phyloP scores from a whole-genome alignment of 2,329 filamentous ascomycete species.

The Aspergillus transmontanensis region DNA sequence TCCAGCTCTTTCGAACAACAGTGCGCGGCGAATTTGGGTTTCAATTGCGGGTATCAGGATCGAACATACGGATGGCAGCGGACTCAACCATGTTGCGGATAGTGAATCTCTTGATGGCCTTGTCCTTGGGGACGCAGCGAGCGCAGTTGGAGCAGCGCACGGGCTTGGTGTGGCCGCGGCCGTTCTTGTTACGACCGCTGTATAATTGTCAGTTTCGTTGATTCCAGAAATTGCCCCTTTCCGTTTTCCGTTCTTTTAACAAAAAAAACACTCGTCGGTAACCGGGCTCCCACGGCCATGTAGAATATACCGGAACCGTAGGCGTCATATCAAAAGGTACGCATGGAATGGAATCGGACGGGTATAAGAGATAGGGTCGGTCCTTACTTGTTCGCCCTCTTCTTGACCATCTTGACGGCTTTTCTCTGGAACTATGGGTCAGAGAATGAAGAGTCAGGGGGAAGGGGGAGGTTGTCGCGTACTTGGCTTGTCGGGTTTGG shows the following conservation, averaged over 20 bases:
- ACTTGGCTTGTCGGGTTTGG: conserved; percentile 45
- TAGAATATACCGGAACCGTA: conserved; percentile 4
- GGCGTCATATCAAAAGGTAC: conserved; percentile 7
- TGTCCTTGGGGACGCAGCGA: conserved; percentile 96
- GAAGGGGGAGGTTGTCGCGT: conserved; percentile 33
- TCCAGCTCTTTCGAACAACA: conserved; percentile 17
- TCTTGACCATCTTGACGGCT: conserved; percentile 72
- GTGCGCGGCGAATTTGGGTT: conserved; percentile 15
- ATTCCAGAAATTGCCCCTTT: conserved; percentile 25
- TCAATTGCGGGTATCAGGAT: conserved; percentile 20
- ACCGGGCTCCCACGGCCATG: conserved; percentile 1
- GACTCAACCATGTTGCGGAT: conserved; percentile 99
- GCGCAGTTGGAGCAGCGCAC: conserved; percentile 91
- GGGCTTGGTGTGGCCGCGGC: conserved; percentile 99
- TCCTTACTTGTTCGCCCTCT: conserved; percentile 72
- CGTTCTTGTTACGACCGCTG: conserved; percentile 99
- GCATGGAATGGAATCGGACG: conserved; percentile 30
- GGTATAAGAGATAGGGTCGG: conserved; percentile 28
- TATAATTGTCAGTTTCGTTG: conserved; percentile 25
- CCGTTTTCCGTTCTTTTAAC: conserved; percentile 24
- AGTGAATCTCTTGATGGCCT: conserved; percentile 99
- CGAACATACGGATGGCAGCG: conserved; percentile 92
- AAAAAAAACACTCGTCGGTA: neutral
- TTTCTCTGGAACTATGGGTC: conserved; percentile 38
- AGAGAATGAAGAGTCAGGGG: conserved; percentile 29